A percentile compares a stretch with the other conserved stretches of the same genome.
phyloP scores from a whole-genome alignment of 441 rosid species.

The Corymbia citriodora region DNA sequence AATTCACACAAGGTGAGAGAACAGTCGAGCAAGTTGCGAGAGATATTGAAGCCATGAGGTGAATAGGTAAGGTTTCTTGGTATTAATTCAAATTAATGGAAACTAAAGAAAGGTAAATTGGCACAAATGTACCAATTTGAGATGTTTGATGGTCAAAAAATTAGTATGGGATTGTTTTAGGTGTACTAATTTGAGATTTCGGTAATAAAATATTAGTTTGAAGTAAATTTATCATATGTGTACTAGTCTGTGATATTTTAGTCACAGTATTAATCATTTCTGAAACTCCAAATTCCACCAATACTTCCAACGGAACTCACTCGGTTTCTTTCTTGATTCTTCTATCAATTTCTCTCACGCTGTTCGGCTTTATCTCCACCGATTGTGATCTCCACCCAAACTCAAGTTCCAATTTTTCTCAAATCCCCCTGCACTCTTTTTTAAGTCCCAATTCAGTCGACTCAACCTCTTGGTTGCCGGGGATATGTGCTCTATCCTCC shows the following conservation, averaged over 20 bases:
- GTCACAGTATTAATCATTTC: neutral
- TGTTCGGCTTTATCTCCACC: neutral
- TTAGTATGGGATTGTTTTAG: rapidly evolving
- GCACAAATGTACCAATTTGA: rapidly evolving
- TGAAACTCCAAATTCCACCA: neutral
- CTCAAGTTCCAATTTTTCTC: neutral
- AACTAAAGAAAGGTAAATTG: neutral
- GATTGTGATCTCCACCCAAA: neutral
- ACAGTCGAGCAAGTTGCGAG: too few species aligned
- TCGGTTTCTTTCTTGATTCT: neutral
- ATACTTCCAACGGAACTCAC: neutral
- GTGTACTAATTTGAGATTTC: neutral
- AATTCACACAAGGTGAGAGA: too few species aligned
- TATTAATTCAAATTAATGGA: neutral
- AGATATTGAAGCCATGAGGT: too few species aligned
- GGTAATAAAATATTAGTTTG: too few species aligned
- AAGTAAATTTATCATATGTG: too few species aligned
- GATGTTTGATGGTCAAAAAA: neutral
- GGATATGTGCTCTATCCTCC: neutral
- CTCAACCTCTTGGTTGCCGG: neutral
- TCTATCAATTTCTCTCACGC: neutral
- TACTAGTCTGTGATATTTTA: too few species aligned
- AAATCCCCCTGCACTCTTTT: neutral
- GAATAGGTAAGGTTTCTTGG: too few species aligned
- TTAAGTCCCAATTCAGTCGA: neutral